Evolutionary conservation across 257 asterid species (phyloP), one percentile per base, ranked within the genome.

Genomic region (Striga asiatica): DNA sequence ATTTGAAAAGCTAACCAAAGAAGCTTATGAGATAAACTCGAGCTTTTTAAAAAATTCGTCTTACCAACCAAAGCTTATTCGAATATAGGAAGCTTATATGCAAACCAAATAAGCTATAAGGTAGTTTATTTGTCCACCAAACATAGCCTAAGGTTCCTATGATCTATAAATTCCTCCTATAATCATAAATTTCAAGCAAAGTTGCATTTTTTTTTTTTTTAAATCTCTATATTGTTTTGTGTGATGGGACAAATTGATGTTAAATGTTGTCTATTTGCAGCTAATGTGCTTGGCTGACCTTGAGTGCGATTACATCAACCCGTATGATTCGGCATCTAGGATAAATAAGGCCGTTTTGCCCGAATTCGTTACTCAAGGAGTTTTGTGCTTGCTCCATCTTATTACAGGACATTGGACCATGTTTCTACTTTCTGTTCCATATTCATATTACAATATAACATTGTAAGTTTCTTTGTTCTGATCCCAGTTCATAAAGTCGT

Each of bases 281-380:
- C 76, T 81, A 43, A 84, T 81, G 81, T 83, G 95, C 83, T 77
- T 91, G 76, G 87, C 89, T 8, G 94, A 86, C 77, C 83, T 91
- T 21, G 96, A 87, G 71, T 75, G 58, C 27, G 96, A 91, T 63
- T 91, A 78, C 43, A 78, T 86, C 79, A 86, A 86, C 62, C 96
- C 94, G 19, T 86, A 78, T 59, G 96, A 86, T 68, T 71, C 95
- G n/a, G 81, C 96, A 27, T 72, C 89, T 31, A 78, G 84, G 71
- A 81, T 86, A 72, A 91, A 91, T 54, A 67, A 31, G 47, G 82
- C 78, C 38, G 74, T 83, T 52, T 60, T 87, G 62, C 94, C 94
- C 1, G 96, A 87, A 75, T 91, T 78, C 65, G 21, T 84, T 24
- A 61, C 65, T 35, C 65, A 75, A 65, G 96, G 85, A 70, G 75